A percentile compares a stretch with the other conserved stretches of the same genome.
Evolutionary conservation across 495 filamentous ascomycete species (phyloP).

Genomic region (Neurospora sp.): DNA sequence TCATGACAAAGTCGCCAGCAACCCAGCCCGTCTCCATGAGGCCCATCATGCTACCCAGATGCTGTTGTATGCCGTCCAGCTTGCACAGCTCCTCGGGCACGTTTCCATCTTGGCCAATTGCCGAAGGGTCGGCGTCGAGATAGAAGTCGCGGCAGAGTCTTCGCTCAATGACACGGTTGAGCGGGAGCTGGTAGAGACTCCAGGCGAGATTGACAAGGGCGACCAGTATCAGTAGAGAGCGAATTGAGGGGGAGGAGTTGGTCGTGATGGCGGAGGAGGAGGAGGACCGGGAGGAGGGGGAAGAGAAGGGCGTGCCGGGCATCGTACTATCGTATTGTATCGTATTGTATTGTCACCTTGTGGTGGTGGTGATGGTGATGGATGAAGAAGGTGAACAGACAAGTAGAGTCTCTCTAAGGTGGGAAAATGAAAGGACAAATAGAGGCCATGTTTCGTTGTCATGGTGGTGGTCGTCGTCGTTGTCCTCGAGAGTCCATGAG

Average conservation of each 20-base stretch:
- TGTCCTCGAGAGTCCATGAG: neutral
- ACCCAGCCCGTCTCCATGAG: conserved; percentile 34
- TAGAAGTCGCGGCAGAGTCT: conserved; percentile 40
- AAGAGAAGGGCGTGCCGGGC: neutral
- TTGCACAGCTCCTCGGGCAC: conserved; percentile 39
- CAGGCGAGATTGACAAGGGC: conserved; percentile 34
- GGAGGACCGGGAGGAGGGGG: neutral
- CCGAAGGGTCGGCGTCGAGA: conserved; percentile 22
- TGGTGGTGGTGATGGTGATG: neutral
- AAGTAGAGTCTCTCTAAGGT: neutral
- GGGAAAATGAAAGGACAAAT: neutral
- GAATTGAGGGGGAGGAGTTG: conserved; percentile 10
- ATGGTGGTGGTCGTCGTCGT: neutral
- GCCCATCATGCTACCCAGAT: conserved; percentile 35
- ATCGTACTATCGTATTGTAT: neutral
- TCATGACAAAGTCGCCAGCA: conserved; percentile 37
- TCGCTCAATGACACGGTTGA: conserved; percentile 37
- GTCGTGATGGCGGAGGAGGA: neutral
- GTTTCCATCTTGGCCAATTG: conserved; percentile 21
- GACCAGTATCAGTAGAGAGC: conserved; percentile 26
- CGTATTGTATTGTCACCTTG: neutral
- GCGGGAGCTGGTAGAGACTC: conserved; percentile 36
- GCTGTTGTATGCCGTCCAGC: conserved; percentile 31
- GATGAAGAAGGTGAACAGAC: neutral
- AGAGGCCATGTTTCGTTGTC: neutral